These are phyloP conservation scores for Trichophyton rubrum DNA, from an alignment of 2,329 filamentous ascomycete species.

Conservation along the genomic window DNA sequence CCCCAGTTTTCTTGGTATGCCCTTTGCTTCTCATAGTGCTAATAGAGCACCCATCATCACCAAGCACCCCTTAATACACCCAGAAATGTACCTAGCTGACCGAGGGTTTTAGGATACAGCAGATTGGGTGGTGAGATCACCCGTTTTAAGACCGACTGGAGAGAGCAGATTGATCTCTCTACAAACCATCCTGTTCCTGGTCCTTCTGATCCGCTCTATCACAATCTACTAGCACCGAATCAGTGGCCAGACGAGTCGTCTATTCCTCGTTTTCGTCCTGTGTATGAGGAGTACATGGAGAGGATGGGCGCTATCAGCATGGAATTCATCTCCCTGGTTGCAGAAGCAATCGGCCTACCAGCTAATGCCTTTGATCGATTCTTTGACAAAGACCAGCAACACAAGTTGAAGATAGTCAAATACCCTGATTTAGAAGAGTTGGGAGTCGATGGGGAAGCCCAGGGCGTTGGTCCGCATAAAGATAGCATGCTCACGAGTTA, in stretches of 20 bases:
- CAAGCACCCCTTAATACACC: too few relatives aligned
- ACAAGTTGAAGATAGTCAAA: slow-evolving; percentile 82
- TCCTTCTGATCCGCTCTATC: slow-evolving; percentile 52
- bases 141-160: slow-evolving; percentile 61
- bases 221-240: slow-evolving; percentile 62
- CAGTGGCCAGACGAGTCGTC: slow-evolving; percentile 60
- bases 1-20: slow-evolving; percentile 56
- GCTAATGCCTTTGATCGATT: slow-evolving; percentile 60
- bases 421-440: slow-evolving; percentile 62
- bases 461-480: slow-evolving; percentile 65
- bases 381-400: slow-evolving; percentile 59
- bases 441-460: slow-evolving; percentile 36
- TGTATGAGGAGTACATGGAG: slow-evolving; percentile 62
- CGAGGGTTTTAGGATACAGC: slow-evolving; percentile 20
- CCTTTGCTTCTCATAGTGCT: slow-evolving; percentile 29
- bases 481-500: slow-evolving; percentile 75
- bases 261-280: slow-evolving; percentile 55
- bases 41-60: neutral
- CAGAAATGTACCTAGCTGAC: neutral
- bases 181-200: slow-evolving; percentile 59
- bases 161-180: slow-evolving; percentile 77
- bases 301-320: slow-evolving; percentile 62
- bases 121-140: slow-evolving; percentile 51
- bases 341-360: slow-evolving; percentile 67
- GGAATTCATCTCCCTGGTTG: slow-evolving; percentile 65